Percentiles rank a stretch among this genome's conserved stretches.
Evolutionary conservation across 164 flowering plant genomes (phyloP).

Genomic region (Chloranthus sessilifolius): DNA sequence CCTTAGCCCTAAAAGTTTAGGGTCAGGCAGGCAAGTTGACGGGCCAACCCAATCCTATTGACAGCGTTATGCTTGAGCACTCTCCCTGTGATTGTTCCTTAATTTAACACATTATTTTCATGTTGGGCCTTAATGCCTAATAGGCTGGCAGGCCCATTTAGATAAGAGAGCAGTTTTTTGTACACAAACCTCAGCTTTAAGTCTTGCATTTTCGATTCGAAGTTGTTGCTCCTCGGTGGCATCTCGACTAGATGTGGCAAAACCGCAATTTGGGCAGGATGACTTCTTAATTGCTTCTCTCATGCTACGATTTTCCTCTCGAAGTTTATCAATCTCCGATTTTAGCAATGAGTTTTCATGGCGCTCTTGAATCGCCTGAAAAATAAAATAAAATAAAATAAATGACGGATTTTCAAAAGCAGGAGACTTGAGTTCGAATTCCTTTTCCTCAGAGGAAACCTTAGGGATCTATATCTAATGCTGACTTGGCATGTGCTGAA

Average conservation of each 20-base stretch:
- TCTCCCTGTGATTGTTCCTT: too few relatives aligned
- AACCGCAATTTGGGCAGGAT: slow-evolving; percentile 85
- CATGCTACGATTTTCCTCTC: slow-evolving; percentile 69
- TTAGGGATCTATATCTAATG: too few relatives aligned
- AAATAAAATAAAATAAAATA: neutral
- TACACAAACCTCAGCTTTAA: slow-evolving; percentile 82
- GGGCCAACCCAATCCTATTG: too few relatives aligned
- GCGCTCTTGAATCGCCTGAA: slow-evolving; percentile 95
- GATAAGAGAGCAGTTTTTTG: too few relatives aligned
- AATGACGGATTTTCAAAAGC: neutral
- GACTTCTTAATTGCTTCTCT: slow-evolving; percentile 69
- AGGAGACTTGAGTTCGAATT: neutral
- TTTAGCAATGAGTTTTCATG: slow-evolving; percentile 93
- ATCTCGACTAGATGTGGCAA: slow-evolving; percentile 49
- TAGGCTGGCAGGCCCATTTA: too few relatives aligned
- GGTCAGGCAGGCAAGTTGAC: too few relatives aligned
- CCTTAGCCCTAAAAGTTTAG: too few relatives aligned
- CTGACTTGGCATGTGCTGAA: too few relatives aligned
- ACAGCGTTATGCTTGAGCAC: too few relatives aligned
- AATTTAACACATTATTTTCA: too few relatives aligned
- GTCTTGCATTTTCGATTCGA: slow-evolving; percentile 78
- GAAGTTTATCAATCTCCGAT: slow-evolving; percentile 80
- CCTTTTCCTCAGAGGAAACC: too few relatives aligned
- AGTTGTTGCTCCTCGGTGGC: slow-evolving; percentile 71
- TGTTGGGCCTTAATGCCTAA: neutral